Evolutionary conservation across 164 flowering plant genomes (phyloP).

Genomic region (Vitis amurensis): DNA sequence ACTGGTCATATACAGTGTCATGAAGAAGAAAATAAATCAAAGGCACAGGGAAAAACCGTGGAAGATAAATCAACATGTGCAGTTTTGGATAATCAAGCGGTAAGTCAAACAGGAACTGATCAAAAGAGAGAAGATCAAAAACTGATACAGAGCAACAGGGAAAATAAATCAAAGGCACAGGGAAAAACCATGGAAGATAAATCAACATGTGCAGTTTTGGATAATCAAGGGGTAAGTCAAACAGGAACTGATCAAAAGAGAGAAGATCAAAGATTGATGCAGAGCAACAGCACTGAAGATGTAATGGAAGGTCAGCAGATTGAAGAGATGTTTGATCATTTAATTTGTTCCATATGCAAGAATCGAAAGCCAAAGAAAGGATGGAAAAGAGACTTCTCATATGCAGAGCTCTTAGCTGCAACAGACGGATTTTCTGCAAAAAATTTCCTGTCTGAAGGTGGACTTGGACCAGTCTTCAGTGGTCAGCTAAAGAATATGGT

Average conservation of each 20-base stretch:
- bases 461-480: slow-evolving; percentile 57
- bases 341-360: slow-evolving; percentile 37
- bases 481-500: slow-evolving; percentile 42
- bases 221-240: not conserved
- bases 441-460: slow-evolving; percentile 60
- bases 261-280: not conserved
- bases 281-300: not conserved
- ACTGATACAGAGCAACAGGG: not conserved
- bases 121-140: not conserved
- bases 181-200: not conserved
- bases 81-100: too few species aligned
- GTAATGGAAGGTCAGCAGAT: not conserved
- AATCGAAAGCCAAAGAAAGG: slow-evolving; percentile 42
- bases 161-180: not conserved
- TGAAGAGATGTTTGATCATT: not conserved
- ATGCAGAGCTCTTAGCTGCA: slow-evolving; percentile 45
- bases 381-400: slow-evolving; percentile 40
- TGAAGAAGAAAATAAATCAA: not conserved
- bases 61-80: too few species aligned
- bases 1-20: not conserved
- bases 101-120: not conserved
- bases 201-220: too few species aligned
- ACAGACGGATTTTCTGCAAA: slow-evolving; percentile 42
- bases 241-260: not conserved
- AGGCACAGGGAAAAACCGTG: not conserved